A percentile compares a stretch with the other conserved stretches of the same genome.
These are phyloP conservation scores for Cornus kousa DNA, from an alignment of 148 eudicot genomes.

Conservation along the genomic window DNA sequence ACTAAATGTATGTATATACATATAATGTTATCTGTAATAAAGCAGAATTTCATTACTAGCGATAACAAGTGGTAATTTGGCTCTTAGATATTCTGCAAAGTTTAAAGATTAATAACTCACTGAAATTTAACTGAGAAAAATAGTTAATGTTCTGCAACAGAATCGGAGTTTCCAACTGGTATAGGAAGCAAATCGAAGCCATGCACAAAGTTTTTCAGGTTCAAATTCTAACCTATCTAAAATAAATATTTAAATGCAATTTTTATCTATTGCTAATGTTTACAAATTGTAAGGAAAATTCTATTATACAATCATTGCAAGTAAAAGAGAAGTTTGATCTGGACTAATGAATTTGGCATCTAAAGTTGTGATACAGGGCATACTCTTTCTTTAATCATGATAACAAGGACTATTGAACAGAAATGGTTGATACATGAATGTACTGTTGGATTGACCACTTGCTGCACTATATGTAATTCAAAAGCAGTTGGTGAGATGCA, in stretches of 20 bases:
- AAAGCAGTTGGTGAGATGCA: conserved; percentile 22
- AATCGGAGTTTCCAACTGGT: conserved; percentile 86
- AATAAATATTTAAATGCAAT: conserved; percentile 38
- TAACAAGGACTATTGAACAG: conserved; percentile 45
- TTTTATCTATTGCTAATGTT: conserved; percentile 22
- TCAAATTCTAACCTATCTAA: conserved; percentile 66
- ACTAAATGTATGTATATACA: not conserved
- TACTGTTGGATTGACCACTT: conserved; percentile 20
- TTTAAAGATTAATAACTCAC: conserved; percentile 36
- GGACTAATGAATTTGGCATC: conserved; percentile 63
- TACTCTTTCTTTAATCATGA: conserved; percentile 38
- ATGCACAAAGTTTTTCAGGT: conserved; percentile 99
- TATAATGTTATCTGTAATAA: not conserved
- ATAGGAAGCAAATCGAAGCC: conserved; percentile 99
- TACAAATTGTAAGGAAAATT: conserved; percentile 25
- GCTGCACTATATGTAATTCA: conserved; percentile 16
- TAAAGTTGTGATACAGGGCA: conserved; percentile 73
- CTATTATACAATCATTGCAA: conserved; percentile 21
- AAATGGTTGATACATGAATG: conserved; percentile 38
- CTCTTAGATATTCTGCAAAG: conserved; percentile 14
- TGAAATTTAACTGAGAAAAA: conserved; percentile 39
- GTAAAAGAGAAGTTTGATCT: conserved; percentile 28
- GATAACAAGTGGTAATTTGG: conserved; percentile 2
- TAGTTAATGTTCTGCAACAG: conserved; percentile 87
- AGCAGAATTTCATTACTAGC: not conserved